These are phyloP conservation scores for Zhuliangozyma blackwelliae DNA, from an alignment of 1,139 yeast species.

Conservation along the genomic window DNA sequence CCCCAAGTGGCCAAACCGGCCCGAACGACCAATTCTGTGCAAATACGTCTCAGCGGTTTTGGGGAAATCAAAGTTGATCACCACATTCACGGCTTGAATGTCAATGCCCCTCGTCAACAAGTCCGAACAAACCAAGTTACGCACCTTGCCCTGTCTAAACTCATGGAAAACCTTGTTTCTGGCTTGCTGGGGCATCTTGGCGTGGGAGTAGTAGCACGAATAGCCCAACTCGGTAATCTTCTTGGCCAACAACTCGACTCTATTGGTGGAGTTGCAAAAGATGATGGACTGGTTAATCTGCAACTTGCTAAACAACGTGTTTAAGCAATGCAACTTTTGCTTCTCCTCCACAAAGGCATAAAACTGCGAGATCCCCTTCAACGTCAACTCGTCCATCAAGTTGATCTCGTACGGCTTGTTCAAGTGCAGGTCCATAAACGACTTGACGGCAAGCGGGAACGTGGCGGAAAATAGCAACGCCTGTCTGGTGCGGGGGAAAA, in stretches of 20 bases:
- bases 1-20: slow-evolving; percentile 98
- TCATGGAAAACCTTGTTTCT: slow-evolving; percentile 98
- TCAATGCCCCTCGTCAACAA: slow-evolving; percentile 97
- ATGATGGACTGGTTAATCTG: slow-evolving; percentile 96
- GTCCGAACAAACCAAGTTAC: slow-evolving; percentile 96
- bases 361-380: slow-evolving; percentile 94
- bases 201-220: slow-evolving; percentile 96
- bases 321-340: slow-evolving; percentile 91
- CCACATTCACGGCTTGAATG: slow-evolving; percentile 98
- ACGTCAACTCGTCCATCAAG: slow-evolving; percentile 94
- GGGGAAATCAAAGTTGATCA: slow-evolving; percentile 96
- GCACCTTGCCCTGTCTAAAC: slow-evolving; percentile 96
- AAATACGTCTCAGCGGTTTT: slow-evolving; percentile 95
- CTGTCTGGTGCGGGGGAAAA: slow-evolving; percentile 80
- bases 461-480: slow-evolving; percentile 91
- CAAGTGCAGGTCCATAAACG: slow-evolving; percentile 88
- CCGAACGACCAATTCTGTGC: slow-evolving; percentile 99
- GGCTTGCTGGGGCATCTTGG: slow-evolving; percentile 95
- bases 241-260: slow-evolving; percentile 93
- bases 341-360: slow-evolving; percentile 97
- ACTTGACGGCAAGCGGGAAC: slow-evolving; percentile 89
- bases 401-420: slow-evolving; percentile 93
- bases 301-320: slow-evolving; percentile 88
- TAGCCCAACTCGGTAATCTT: slow-evolving; percentile 95
- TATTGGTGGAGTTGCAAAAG: slow-evolving; percentile 92